Evolutionary conservation across 2,329 filamentous ascomycete genomes (phyloP), one percentile per base, ranked within the genome.

Genomic region (Fusarium temperatum): DNA sequence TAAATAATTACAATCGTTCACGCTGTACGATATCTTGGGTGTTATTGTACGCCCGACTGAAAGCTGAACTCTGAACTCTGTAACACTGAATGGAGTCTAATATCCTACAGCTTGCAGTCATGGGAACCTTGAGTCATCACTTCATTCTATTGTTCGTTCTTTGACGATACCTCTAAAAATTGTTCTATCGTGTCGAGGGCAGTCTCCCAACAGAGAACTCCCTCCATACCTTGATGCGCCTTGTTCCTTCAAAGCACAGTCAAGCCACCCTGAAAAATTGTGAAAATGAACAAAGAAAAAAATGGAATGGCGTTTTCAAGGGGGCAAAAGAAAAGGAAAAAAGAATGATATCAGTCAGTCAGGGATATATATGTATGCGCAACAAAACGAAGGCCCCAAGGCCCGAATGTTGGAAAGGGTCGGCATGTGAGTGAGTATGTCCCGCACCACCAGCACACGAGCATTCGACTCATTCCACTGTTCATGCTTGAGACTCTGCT

Each of bases 401-500:
- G 45, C 58, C 39, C 28, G 47, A 53, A 66, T 44, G 63, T 66
- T 63, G 58, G 53, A 60, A 54, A 35, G 48, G 58, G 63, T 53
- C 51, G 42, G 53, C 50, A 35, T 66, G 35, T 55, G 54, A 35
- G 58, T 65, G 47, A 64, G 51, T 50, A 67, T 63, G 57, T 69
- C 75, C 69, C 38, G 58, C 63, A 73, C 68, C 54, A 66, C 58
- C 62, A 63, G 48, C 47, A 63, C 62, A 54, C 45, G 56, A 66
- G 45, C 48, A 44, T 53, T 59, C 28, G 30, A 57, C 44, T 39
- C 36, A 45, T 36, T 64, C 36, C 56, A 50, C 54, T 47, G 36
- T 44, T 70, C 42, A 84, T 39, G 83, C 84, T 68, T 84, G 83
- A 32, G 86, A 82, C 73, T 89, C 88, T n/a, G 87, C 89, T 79